Conservation (phyloP, 2,329 filamentous ascomycete genomes). For the Colletotrichum sidae region DNA sequence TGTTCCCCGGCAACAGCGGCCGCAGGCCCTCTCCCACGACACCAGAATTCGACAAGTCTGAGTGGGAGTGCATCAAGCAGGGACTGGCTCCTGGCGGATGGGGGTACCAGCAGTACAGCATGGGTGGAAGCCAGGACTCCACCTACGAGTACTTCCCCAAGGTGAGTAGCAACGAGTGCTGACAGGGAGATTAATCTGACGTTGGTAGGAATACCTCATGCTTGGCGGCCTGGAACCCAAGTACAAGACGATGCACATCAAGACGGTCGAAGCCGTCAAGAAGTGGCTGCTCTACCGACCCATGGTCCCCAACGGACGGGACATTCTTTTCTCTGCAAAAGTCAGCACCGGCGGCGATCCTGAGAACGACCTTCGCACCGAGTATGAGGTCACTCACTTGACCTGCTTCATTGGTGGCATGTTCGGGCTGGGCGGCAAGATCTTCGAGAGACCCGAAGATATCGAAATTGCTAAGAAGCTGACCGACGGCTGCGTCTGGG, state of each 20-base stretch:
- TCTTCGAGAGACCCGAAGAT: constrained; percentile 69
- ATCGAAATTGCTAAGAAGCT: constrained; percentile 72
- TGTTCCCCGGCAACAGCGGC: constrained; percentile 20
- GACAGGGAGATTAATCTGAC: constrained; percentile 36
- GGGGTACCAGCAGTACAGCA: constrained; percentile 62
- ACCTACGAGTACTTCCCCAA: constrained; percentile 79
- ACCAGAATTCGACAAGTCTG: constrained; percentile 19
- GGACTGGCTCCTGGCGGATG: constrained; percentile 64
- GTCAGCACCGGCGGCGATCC: constrained; percentile 59
- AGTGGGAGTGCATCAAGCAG: constrained; percentile 64
- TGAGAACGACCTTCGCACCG: constrained; percentile 52
- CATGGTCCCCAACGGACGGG: constrained; percentile 73
- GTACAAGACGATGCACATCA: constrained; percentile 79
- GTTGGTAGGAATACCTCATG: constrained; percentile 73
- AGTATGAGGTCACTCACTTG: constrained; percentile 73
- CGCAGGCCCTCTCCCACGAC: constrained; percentile 27
- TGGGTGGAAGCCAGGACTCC: constrained; percentile 77
- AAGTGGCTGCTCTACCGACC: constrained; percentile 83
- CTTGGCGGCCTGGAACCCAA: constrained; percentile 80
- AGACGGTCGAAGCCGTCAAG: constrained; percentile 74
- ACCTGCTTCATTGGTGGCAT: constrained; percentile 79
- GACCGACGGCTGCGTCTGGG: constrained; percentile 78
- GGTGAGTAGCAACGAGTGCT: background rate
- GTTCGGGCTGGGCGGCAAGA: constrained; percentile 73
- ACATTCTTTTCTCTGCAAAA: constrained; percentile 81